phyloP scores from a whole-genome alignment of 2,329 filamentous ascomycete genomes.

The Aspergillus floridensis region DNA sequence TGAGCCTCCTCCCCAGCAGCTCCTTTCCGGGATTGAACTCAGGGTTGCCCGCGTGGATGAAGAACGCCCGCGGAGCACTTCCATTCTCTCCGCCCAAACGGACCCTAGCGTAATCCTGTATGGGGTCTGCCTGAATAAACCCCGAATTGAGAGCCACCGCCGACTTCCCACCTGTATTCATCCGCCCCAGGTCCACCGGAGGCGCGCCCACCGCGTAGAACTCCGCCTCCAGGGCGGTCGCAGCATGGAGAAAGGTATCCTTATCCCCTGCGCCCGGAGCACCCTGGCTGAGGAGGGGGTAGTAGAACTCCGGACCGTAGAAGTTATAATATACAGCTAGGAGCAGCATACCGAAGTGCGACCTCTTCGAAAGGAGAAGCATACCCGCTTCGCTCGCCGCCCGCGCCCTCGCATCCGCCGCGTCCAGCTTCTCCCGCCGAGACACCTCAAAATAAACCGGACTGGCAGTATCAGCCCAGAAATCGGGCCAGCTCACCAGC shows the following conservation, averaged over 20 bases:
- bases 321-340: conserved; percentile 37
- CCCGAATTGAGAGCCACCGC: conserved; percentile 13
- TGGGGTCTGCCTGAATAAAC: conserved; percentile 26
- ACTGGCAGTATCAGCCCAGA: conserved; percentile 39
- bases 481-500: conserved; percentile 57
- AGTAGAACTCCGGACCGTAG: conserved; percentile 29
- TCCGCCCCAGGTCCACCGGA: conserved; percentile 20
- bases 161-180: conserved; percentile 5
- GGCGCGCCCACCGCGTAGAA: conserved; percentile 30
- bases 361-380: conserved; percentile 34
- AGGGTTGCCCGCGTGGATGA: conserved; percentile 31
- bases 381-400: conserved; percentile 34
- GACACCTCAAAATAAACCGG: conserved; percentile 42
- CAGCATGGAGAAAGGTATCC: conserved; percentile 19
- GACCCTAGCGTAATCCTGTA: conserved; percentile 25
- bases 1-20: conserved; percentile 23
- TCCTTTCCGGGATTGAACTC: conserved; percentile 32
- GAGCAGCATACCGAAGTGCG: conserved; percentile 29
- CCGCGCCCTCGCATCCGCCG: conserved; percentile 28
- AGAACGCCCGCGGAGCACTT: conserved; percentile 25
- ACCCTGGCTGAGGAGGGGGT: conserved; percentile 30
- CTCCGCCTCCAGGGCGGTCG: conserved; percentile 19
- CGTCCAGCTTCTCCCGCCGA: conserved; percentile 29
- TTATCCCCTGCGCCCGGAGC: conserved; percentile 22
- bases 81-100: conserved; percentile 1